Evolutionary conservation across 345 rosid species (phyloP).

Genomic region (Microthlaspi erraticum): DNA sequence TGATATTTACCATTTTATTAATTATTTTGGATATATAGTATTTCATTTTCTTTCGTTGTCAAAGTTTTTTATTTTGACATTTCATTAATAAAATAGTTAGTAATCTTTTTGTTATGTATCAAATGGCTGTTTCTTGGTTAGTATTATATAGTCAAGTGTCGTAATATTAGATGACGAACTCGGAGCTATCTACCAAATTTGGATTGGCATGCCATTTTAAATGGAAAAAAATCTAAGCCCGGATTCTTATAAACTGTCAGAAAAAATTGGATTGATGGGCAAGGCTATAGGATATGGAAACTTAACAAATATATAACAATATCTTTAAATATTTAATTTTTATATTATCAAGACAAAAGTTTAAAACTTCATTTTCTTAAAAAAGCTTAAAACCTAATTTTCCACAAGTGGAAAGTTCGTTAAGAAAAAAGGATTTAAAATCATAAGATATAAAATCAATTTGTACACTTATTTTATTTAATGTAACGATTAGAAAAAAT

Average conservation of each 20-base stretch:
- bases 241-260: background rate
- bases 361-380: background rate
- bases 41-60: background rate
- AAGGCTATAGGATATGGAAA: constrained; percentile 31
- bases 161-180: background rate
- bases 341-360: background rate
- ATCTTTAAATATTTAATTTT: background rate
- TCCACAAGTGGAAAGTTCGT: constrained; percentile 19
- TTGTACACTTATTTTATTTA: background rate
- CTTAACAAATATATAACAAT: background rate
- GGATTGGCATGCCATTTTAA: background rate
- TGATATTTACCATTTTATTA: constrained; percentile 28
- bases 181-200: background rate
- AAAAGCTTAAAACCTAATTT: background rate
- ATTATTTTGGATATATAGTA: constrained; percentile 11
- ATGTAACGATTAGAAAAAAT: background rate
- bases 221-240: background rate
- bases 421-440: constrained; percentile 6
- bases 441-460: background rate
- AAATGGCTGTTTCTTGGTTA: background rate
- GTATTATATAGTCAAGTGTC: background rate
- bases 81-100: background rate
- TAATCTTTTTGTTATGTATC: background rate
- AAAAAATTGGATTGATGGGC: constrained; percentile 21
- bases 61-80: constrained; percentile 7